Evolutionary conservation across 2,329 filamentous ascomycete species (phyloP), one percentile per base, ranked within the genome.

Genomic region (Arthrobotrys megalospora): DNA sequence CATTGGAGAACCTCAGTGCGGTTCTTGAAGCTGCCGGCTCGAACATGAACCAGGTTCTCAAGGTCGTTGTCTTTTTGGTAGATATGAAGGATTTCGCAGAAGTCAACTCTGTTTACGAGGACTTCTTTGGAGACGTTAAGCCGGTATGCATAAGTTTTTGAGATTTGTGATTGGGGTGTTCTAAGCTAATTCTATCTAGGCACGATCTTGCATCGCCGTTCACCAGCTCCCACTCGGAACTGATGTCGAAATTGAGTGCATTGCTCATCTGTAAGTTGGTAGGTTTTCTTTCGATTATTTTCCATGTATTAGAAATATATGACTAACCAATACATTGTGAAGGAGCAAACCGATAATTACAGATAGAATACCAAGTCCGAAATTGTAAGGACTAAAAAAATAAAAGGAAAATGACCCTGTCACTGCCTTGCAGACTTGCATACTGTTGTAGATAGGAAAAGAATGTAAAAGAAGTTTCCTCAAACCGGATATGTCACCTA

Each of bases 61-160:
- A 97, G 89, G 92, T 94, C 82, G 93, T 91, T 84, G 91, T 97
- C 83, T 98, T 97, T 88, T 86, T 98, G 79, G 91, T 92, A 63
- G 92, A 96, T 85, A 98, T 98, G 95, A 89, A 88, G 80, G 88
- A 96, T 86, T 98, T 98, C 83, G 90, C 89, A 62, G 89, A 91
- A 83, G 93, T 93, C 90, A 94, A 93, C 84, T 88, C 88, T 81
- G 88, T 91, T 60, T 93, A 93, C 82, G 88, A 88, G 83, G 89
- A 91, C 84, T 91, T 90, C 86, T 93, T 93, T 85, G 86, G 85
- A 19, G 85, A 86, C 7, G 83, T 86, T 36, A 87, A 87, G 82
- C 86, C 86, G 14, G 81, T 78, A 64, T 12, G 75, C n/a, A n/a
- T n/a, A n/a, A n/a, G n/a, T 64, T 45, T 41, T 36, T 24, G 2